Base-by-base conservation (phyloP, 2,329 filamentous ascomycete genomes). In the Microcera coccophila region DNA sequence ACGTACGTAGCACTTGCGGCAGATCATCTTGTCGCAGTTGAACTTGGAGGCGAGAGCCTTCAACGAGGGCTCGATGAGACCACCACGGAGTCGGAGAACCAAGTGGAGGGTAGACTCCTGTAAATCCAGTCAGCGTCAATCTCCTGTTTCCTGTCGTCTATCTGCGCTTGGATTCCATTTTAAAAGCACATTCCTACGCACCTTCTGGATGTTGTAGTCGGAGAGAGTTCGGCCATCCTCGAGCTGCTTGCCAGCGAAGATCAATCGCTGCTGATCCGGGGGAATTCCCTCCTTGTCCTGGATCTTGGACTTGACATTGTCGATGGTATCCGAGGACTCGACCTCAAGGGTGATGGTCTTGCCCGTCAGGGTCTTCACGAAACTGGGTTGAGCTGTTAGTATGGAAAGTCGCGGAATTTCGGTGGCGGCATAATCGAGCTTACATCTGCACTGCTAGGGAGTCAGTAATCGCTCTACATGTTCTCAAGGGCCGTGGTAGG, bases 11-110 rank as follows among this genome's bases (percentile, higher is more conserved):
- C 93, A 98, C 87, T 98, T 97, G 82, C 93, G 91, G 89, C 93
- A 97, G 77, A 97, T 95, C 86, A 91, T 91, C 86, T 96, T 96
- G 62, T 97, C 93, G 87, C 91, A 97, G 86, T 98, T 97, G 84
- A 94, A 97, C 83, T 96, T 96, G 80, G 85, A 90, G 69, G 91
- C 91, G 57, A 97, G 85, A 62, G 89, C 91, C 85, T 97, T 97
- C 66, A 97, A 85, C 66, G 90, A 96, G 65, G 93, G 93, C 83
- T 97, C 91, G 67, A 95, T 96, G 80, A 97, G 91, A 81, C 91
- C 91, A 81, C 91, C 91, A 81, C 91, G 90, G 65, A 97, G 90
- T 79, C 91, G 90, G 75, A 97, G 90, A 70, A 97, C 91, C 68
- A 97, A 76, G 79, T 97, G 91, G 64, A 97, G 90, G 59, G 91